Base-by-base conservation (phyloP, 1,139 yeast species). In the Petasospora rhodanensis region DNA sequence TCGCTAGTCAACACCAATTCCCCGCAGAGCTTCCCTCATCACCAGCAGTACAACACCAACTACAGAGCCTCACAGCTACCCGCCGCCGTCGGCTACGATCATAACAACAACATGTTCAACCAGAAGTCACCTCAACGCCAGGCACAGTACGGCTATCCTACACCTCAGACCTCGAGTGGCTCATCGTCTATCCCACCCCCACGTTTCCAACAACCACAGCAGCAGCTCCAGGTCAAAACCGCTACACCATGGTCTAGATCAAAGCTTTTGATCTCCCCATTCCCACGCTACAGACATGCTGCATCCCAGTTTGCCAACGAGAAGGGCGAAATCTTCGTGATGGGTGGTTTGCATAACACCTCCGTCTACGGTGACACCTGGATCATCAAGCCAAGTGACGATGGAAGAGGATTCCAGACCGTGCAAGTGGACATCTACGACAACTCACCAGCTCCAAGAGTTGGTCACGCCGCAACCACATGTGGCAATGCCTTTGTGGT, bases 401-500 rank as follows among this genome's bases (percentile, higher is more conserved):
- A 56, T 7, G 53, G 47, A 0, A 29, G 35, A n/a, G 29, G 31
- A 11, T 47, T 45, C 35, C 47, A 49, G 28, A 67, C 70, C 14
- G 50, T 67, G 28, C 55, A 71, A 34, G 72, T 91, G 21, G 91
- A 80, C 39, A 68, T 76, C 24, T 68, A 73, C 22, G 84, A 79
- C 32, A 71, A 76, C 15, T 77, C 86, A 18, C 96, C 96, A 2
- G 91, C 95, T 14, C 96, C 98, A 18, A 76, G 98, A 49, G 96
- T 91, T 6, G 97, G 98, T 2, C 99, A 93, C 58, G 86, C 96
- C 2, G 74, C 95, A 4, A 83, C 91, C 15, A 69, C 91, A 22
- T 81, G 95, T 44, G 98, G 98, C 11, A 91, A 89, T 54, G 98
- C 98, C 0, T 91, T 82, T 52, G 87, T 91, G 30, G 77, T 91